A percentile compares a stretch with the other conserved stretches of the same genome.
Evolutionary conservation across 2,329 filamentous ascomycete species (phyloP).

Genomic region (Knufia fluminis): DNA sequence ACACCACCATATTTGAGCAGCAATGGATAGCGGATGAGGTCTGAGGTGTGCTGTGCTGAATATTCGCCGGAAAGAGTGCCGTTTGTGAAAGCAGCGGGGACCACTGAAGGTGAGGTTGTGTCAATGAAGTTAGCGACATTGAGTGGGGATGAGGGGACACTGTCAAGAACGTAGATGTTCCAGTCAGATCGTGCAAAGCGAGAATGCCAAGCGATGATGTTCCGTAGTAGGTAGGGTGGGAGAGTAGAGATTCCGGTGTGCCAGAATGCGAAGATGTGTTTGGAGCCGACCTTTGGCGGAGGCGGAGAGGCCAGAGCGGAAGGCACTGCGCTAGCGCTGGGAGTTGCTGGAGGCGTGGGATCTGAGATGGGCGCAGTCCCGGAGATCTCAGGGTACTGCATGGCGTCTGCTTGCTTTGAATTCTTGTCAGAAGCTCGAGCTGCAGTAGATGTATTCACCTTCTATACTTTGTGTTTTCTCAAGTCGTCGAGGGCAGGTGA

Average conservation of each 20-base stretch:
- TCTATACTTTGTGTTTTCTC: too few relatives aligned
- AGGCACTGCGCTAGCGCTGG: neutral
- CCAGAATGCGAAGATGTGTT: conserved; percentile 53
- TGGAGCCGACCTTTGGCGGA: conserved; percentile 21
- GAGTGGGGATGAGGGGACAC: conserved; percentile 33
- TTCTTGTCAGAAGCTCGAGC: neutral
- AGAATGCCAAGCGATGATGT: conserved; percentile 45
- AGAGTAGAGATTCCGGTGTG: conserved; percentile 41
- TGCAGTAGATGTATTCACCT: neutral
- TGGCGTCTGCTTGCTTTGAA: neutral
- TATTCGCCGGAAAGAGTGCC: conserved; percentile 41
- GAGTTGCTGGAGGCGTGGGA: neutral
- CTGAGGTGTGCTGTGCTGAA: conserved; percentile 46
- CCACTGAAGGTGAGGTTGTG: conserved; percentile 32
- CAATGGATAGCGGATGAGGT: conserved; percentile 49
- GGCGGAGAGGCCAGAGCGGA: neutral
- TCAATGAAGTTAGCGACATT: conserved; percentile 45
- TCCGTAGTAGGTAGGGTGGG: conserved; percentile 44
- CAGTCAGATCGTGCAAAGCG: conserved; percentile 44
- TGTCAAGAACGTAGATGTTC: conserved; percentile 44
- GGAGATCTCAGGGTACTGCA: neutral
- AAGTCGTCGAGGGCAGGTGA: too few relatives aligned
- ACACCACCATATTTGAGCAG: conserved; percentile 48
- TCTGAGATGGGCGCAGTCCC: neutral
- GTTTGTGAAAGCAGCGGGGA: conserved; percentile 43